Conservation (phyloP, 2,329 filamentous ascomycete genomes). For the Alternaria sp. region DNA sequence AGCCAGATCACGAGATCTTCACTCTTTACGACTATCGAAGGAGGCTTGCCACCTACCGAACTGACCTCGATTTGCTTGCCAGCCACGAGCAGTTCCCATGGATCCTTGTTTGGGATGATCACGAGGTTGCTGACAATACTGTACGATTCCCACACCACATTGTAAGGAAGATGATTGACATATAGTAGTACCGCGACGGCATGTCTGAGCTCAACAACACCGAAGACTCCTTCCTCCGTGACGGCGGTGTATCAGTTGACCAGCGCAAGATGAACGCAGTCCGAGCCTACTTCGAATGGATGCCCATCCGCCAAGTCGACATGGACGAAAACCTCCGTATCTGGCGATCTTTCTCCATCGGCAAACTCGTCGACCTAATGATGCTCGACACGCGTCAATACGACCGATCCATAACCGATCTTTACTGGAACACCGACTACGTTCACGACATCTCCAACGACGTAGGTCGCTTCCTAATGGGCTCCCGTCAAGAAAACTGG, state of each 20-base stretch:
- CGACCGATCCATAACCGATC: conserved; percentile 55
- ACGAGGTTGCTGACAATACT: conserved; percentile 54
- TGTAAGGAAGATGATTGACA: too few relatives aligned
- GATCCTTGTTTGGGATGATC: conserved; percentile 59
- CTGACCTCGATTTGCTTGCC: conserved; percentile 52
- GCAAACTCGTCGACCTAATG: conserved; percentile 54
- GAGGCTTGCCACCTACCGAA: conserved; percentile 53
- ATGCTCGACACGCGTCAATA: conserved; percentile 57
- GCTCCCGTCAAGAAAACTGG: conserved; percentile 76
- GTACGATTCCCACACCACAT: too few relatives aligned
- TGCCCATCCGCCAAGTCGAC: conserved; percentile 56
- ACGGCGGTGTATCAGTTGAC: conserved; percentile 53
- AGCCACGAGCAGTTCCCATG: conserved; percentile 55
- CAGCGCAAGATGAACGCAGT: conserved; percentile 59
- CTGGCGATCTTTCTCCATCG: conserved; percentile 55
- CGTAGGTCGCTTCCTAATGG: conserved; percentile 74
- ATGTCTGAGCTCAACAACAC: conserved; percentile 55
- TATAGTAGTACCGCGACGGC: conserved; percentile 50
- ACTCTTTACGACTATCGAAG: conserved; percentile 57
- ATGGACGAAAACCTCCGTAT: conserved; percentile 56
- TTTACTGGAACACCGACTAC: conserved; percentile 68
- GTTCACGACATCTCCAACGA: conserved; percentile 71
- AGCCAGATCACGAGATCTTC: conserved; percentile 51
- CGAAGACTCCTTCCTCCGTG: conserved; percentile 52
- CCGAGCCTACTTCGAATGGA: conserved; percentile 57